phyloP scores from a whole-genome alignment of 208 protist species.

The Porcisia hertigi region DNA sequence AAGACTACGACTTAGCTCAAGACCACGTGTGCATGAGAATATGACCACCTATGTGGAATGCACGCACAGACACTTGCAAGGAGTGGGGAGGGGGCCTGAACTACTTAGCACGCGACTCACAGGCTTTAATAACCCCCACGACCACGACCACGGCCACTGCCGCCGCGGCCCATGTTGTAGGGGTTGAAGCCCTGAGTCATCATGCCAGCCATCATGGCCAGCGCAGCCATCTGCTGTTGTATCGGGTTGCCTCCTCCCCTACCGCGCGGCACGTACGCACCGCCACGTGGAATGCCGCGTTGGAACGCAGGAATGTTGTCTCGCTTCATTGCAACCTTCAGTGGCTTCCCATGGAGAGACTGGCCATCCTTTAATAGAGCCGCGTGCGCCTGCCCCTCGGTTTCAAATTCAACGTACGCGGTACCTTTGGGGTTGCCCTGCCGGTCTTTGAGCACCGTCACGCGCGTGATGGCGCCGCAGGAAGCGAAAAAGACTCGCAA shows the following conservation, averaged over 20 bases:
- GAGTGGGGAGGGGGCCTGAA: not conserved
- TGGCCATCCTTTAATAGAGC: constrained; percentile 88
- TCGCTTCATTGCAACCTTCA: constrained; percentile 84
- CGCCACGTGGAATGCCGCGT: constrained; percentile 46
- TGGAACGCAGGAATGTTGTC: constrained; percentile 87
- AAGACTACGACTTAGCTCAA: not conserved
- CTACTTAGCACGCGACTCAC: not conserved
- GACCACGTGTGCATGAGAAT: not conserved
- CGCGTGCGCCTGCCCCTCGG: constrained; percentile 73
- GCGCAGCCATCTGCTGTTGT: constrained; percentile 70
- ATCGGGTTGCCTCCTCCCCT: constrained; percentile 30
- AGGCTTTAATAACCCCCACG: constrained; percentile 30
- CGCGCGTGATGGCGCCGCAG: constrained; percentile 87
- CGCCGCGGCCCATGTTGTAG: constrained; percentile 38
- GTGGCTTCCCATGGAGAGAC: constrained; percentile 80
- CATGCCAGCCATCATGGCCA: constrained; percentile 87
- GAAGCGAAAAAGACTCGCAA: constrained; percentile 90
- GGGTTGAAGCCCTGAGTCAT: constrained; percentile 81
- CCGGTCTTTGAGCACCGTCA: constrained; percentile 92
- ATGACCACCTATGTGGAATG: not conserved
- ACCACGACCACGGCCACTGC: constrained; percentile 42
- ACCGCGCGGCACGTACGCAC: constrained; percentile 30
- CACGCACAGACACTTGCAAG: not conserved
- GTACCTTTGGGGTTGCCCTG: constrained; percentile 92
- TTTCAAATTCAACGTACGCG: constrained; percentile 94